Evolutionary conservation across 108 stramenopile species (phyloP), one percentile per base, ranked within the genome.

Genomic region (Cyclotella baltica): DNA sequence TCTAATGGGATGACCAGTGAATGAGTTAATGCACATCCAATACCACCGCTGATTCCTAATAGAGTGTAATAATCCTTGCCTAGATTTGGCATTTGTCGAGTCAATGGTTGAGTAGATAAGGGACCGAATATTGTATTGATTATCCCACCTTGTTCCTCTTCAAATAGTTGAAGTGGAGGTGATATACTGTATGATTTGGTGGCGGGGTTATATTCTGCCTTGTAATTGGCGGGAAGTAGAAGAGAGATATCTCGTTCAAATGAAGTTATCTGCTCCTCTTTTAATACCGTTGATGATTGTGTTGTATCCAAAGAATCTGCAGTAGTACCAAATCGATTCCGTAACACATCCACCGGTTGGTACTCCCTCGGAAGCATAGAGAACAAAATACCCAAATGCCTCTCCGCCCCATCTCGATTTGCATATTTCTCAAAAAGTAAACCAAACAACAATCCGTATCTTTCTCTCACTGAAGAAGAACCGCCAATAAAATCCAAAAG

Each of bases 1-100:
- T 92, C 91, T 9, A 96, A 77, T 9, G 97, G 97, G 28, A 98
- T 88, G 0, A 98, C 96, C 3, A 95, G 37, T 2, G 90, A 64
- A 75, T 98, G 97, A 0, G 97, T 98, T 31, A 91, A 29, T 18
- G 96, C 92, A 73, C 97, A 98, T 9, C 96, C 97, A 19, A 90
- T 72, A 0, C 93, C 96, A 18, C 97, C 97, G 50, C 85, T 85
- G 15, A 97, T 75, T 4, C 95, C 97, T 47, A 97, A 90, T 20
- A 95, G 48, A 22, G 79, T 76, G 61, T 95, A 95, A 38, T 87
- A 87, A 40, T 78, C 53, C 22, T 71, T 57, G 15, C 81, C 69
- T 18, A 78, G 55, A 36, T 68, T 67, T 4, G 88, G 88, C 28
- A 78, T 61, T 53, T 89, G 81, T 4, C 94, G 83, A 2, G 63